A percentile compares a stretch with the other conserved stretches of the same genome.
phyloP scores from a whole-genome alignment of 1,139 yeast species.

The Diutina ranongensis region DNA sequence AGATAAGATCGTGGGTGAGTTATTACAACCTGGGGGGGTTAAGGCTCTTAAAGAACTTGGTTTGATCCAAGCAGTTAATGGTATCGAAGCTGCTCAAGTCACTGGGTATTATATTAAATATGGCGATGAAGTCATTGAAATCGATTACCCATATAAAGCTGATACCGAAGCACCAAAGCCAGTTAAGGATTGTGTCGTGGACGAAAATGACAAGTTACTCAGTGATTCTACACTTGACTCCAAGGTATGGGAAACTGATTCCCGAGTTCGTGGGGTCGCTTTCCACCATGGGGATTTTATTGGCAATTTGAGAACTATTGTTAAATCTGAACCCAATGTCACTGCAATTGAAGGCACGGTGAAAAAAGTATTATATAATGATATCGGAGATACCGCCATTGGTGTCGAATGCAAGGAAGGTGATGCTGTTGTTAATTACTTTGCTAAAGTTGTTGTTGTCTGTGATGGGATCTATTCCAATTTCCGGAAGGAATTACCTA shows the following conservation, averaged over 20 bases:
- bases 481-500: constrained; percentile 64
- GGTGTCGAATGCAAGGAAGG: constrained; percentile 49
- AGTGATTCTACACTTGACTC: constrained; percentile 30
- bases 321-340: constrained; percentile 55
- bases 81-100: constrained; percentile 69
- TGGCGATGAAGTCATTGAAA: constrained; percentile 39
- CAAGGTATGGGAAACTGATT: constrained; percentile 48
- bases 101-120: constrained; percentile 75
- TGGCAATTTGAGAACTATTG: constrained; percentile 64
- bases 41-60: constrained; percentile 75
- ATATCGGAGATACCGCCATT: constrained; percentile 38
- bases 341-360: constrained; percentile 78
- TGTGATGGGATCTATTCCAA: constrained; percentile 95
- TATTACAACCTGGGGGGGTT: constrained; percentile 91
- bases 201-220: constrained; percentile 43
- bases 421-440: constrained; percentile 21
- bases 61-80: constrained; percentile 65
- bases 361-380: constrained; percentile 41
- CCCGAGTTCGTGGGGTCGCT: constrained; percentile 63
- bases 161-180: constrained; percentile 34
- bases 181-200: constrained; percentile 41
- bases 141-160: constrained; percentile 66
- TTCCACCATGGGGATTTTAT: constrained; percentile 91
- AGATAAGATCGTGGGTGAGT: constrained; percentile 93
- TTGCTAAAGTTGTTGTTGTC: constrained; percentile 57